Base-by-base conservation (phyloP, 352 stramenopile genomes). In the Phytophthora macrochlamydospora region DNA sequence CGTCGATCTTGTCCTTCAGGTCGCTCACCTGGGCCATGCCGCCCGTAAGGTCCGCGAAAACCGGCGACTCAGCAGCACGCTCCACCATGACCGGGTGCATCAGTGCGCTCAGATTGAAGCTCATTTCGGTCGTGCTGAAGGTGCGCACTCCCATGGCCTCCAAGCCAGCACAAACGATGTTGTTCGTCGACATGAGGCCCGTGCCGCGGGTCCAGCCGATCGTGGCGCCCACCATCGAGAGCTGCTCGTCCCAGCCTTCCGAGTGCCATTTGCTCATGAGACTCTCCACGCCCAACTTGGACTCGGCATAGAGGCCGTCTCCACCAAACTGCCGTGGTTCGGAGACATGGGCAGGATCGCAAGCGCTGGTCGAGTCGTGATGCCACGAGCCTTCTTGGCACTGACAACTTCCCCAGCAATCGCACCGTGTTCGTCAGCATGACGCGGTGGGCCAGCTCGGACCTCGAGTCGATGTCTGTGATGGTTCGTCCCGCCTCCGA, bases 161-260 rank as follows among this genome's bases (percentile, higher is more conserved):
- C 29, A 97, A 75, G 14, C 86, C 89, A 7, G 79, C 75, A 28
- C 89, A 84, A n/a, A 94, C 90, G 5, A 94, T 75, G 59, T 97
- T 95, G 73, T 97, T 97, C 13, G 85, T 79, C 31, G 76, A 83
- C 90, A 97, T 97, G 28, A 97, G 81, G 12, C 85, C 89, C 0
- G 90, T 96, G 51, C 87, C 84, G 56, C 90, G 87, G 12, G 87
- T 95, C 90, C 89, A 97, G 32, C 90, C 90, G 53, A 97, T 96
- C 48, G 95, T 83, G 30, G 89, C 89, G 44, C 88, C 87, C 1
- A 92, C 81, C 33, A 96, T 79, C 50, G 82, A 92, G 28, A 97
- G 63, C 78, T 96, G 90, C 56, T 94, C 85, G 28, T 84, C 77
- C 90, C 90, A 97, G 57, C 80, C 84, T 73, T 96, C 90, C 24